phyloP scores from a whole-genome alignment of 2,329 filamentous ascomycete species.

The Nigrospora osmanthi region DNA sequence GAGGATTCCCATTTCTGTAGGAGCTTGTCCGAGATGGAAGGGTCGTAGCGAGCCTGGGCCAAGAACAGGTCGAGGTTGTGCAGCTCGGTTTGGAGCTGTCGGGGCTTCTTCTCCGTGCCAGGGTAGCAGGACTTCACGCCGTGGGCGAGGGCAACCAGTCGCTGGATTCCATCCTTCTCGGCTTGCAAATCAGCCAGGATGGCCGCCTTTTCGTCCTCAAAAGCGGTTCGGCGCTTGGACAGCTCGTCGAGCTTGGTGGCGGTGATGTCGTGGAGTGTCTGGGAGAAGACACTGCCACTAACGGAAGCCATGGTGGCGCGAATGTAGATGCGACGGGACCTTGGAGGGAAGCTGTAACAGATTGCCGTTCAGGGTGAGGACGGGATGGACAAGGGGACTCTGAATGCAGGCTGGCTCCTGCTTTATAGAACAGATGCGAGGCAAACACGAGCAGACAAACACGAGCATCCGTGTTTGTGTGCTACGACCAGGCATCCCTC shows the following conservation, averaged over 20 bases:
- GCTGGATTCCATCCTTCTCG: slow-evolving; percentile 16
- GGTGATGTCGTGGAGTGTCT: slow-evolving; percentile 34
- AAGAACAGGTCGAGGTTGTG: slow-evolving; percentile 32
- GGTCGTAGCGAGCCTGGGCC: slow-evolving; percentile 29
- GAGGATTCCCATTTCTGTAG: slow-evolving; percentile 25
- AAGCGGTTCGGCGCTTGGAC: slow-evolving; percentile 28
- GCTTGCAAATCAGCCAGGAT: slow-evolving; percentile 18
- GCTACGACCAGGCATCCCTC: too few species aligned
- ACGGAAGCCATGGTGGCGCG: slow-evolving; percentile 9
- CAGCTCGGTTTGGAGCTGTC: slow-evolving; percentile 22
- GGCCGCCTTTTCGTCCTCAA: slow-evolving; percentile 24
- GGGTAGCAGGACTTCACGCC: slow-evolving; percentile 28
- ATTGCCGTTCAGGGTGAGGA: too few species aligned
- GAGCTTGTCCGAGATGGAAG: slow-evolving; percentile 27
- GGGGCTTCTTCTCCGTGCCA: slow-evolving; percentile 19
- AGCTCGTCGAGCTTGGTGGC: slow-evolving; percentile 34
- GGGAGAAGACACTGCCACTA: slow-evolving; percentile 28
- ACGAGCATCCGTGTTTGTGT: too few species aligned
- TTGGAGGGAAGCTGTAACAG: too few species aligned
- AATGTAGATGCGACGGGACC: too few species aligned
- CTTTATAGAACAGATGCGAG: too few species aligned
- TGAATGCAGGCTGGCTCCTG: too few species aligned
- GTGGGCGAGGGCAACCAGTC: slow-evolving; percentile 22
- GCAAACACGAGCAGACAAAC: too few species aligned
- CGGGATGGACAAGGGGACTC: too few species aligned